Base-by-base conservation (phyloP, 139 green algal genomes). In the Chlorella sp. region DNA sequence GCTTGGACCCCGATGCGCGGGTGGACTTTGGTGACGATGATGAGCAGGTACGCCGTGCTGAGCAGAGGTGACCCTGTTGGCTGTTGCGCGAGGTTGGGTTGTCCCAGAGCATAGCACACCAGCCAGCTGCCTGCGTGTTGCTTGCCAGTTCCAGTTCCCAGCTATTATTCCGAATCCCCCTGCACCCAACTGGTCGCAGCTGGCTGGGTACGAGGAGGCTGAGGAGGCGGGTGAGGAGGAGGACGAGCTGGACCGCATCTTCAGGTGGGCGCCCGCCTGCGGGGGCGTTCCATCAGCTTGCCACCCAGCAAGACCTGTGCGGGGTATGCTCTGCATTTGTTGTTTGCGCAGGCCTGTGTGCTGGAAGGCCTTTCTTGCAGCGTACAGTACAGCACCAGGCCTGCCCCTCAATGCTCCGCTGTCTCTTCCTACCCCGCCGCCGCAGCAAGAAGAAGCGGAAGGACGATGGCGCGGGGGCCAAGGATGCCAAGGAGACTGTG, bases 1-100 rank as follows among this genome's bases (percentile, higher is more conserved):
- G 51, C 16, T 16, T 89, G 36, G 80, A 56, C 16, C 72, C 70
- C 13, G 80, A 89, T 13, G 58, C 83, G 7, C 79, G 69, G 30
- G 64, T 86, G 19, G 85, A 89, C 60, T 89, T 89, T 79, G 80
- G 51, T 11, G 85, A 90, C 81, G 81, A 87, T 80, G 44, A 81
- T 32, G 67, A 87, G 40, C 41, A 90, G 85, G 56, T 62, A 30
- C 20, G 79, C 32, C 64, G n/a, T n/a, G n/a, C n/a, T n/a, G n/a
- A n/a, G n/a, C n/a, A n/a, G n/a, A n/a, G n/a, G n/a, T n/a, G n/a
- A n/a, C n/a, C n/a, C n/a, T n/a, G n/a, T n/a, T n/a, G n/a, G n/a
- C n/a, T n/a, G n/a, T n/a, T n/a, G n/a, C n/a, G n/a, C n/a, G n/a
- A n/a, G n/a, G n/a, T n/a, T n/a, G n/a, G n/a, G n/a, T n/a, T n/a